A percentile compares a stretch with the other conserved stretches of the same genome.
Evolutionary conservation across 495 filamentous ascomycete genomes (phyloP).

Genomic region (Echria macrotheca): DNA sequence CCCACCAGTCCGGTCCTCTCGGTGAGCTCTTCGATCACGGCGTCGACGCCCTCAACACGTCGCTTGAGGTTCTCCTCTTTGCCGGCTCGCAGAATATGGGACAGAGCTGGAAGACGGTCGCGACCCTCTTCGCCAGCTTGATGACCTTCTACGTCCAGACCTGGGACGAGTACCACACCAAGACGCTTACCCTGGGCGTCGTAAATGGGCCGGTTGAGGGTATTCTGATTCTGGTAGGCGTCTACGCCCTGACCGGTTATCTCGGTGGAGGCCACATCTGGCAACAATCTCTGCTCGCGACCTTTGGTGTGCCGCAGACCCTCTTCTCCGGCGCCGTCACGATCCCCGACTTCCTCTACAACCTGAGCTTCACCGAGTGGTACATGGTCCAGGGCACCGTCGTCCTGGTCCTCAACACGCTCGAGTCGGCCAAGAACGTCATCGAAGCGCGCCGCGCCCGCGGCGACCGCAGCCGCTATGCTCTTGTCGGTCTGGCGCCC

Average conservation of each 20-base stretch:
- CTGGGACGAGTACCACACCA: conserved; percentile 98
- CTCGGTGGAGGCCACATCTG: conserved; percentile 88
- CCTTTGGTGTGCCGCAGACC: conserved; percentile 61
- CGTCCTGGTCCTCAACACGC: conserved; percentile 77
- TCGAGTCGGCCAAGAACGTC: conserved; percentile 71
- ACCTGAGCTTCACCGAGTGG: conserved; percentile 82
- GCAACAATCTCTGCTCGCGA: conserved; percentile 72
- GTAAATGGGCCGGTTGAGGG: conserved; percentile 95
- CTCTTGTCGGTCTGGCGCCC: conserved; percentile 75
- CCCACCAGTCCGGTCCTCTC: conserved; percentile 84
- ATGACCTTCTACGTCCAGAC: conserved; percentile 97
- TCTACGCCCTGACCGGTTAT: conserved; percentile 81
- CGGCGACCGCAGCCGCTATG: conserved; percentile 60
- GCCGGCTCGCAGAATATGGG: conserved; percentile 87
- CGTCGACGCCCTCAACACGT: conserved; percentile 93
- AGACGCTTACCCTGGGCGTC: conserved; percentile 86
- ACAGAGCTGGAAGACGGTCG: conserved; percentile 82
- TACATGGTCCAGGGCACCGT: conserved; percentile 86
- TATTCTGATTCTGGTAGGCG: conserved; percentile 71
- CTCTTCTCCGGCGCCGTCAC: conserved; percentile 51
- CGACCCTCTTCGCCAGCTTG: conserved; percentile 66
- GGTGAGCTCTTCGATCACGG: conserved; percentile 98
- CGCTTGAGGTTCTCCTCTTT: conserved; percentile 89
- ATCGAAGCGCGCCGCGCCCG: conserved; percentile 69
- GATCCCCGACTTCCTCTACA: conserved; percentile 64